These are phyloP conservation scores for Mucor racemosus DNA, from an alignment of 371 early-diverging fungal genomes.

Conservation along the genomic window DNA sequence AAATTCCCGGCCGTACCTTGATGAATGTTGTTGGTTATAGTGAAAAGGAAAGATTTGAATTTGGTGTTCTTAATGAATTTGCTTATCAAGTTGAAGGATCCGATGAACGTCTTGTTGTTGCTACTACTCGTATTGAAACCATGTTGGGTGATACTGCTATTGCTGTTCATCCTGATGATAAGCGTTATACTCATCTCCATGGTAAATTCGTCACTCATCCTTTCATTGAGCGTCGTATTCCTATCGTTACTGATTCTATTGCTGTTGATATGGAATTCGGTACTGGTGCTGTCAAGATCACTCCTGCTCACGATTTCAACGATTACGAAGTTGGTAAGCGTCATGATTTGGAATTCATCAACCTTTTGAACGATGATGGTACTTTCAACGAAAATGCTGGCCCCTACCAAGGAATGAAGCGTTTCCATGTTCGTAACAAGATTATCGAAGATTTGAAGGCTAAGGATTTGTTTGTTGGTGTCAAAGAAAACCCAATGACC, in stretches of 20 bases:
- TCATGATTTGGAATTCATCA: conserved; percentile 92
- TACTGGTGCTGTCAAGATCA: conserved; percentile 99
- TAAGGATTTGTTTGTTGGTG: conserved; percentile 88
- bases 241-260: conserved; percentile 92
- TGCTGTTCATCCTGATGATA: conserved; percentile 91
- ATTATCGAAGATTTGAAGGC: conserved; percentile 89
- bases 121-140: conserved; percentile 99
- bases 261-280: conserved; percentile 97
- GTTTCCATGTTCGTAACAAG: conserved; percentile 96
- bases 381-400: conserved; percentile 91
- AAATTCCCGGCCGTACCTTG: conserved; percentile 85
- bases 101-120: conserved; percentile 91
- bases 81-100: conserved; percentile 85
- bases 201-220: conserved; percentile 97
- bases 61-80: conserved; percentile 97
- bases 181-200: conserved; percentile 86
- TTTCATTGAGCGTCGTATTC: conserved; percentile 88
- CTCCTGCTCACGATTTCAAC: conserved; percentile 98
- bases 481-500: conserved; percentile 90
- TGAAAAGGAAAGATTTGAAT: conserved; percentile 91
- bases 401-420: conserved; percentile 87
- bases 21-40: conserved; percentile 92
- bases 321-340: conserved; percentile 98
- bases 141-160: conserved; percentile 99
- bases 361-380: conserved; percentile 96